Evolutionary conservation across 805 yeast genomes (phyloP).

Genomic region (Saccharomycopsis capsularis): DNA sequence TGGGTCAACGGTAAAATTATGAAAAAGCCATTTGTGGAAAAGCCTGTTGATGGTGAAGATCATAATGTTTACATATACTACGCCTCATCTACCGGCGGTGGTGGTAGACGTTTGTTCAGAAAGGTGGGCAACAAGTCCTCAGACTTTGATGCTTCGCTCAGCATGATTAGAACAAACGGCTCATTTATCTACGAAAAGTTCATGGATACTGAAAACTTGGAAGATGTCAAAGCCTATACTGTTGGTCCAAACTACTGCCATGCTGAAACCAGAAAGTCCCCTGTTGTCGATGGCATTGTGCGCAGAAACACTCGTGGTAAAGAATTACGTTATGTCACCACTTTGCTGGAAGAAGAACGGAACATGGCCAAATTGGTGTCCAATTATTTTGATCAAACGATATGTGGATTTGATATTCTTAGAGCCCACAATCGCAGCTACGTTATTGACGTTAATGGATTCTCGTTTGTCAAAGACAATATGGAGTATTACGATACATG

Average conservation of each 20-base stretch:
- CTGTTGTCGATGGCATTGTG: conserved; percentile 99
- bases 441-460: conserved; percentile 97
- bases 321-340: conserved; percentile 86
- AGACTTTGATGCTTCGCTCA: conserved; percentile 81
- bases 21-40: conserved; percentile 91
- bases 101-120: conserved; percentile 89
- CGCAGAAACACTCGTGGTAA: conserved; percentile 96
- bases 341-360: conserved; percentile 66
- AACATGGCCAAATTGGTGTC: conserved; percentile 75
- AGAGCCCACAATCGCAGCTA: conserved; percentile 83
- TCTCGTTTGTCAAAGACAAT: conserved; percentile 94
- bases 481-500: conserved; percentile 76
- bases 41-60: conserved; percentile 98
- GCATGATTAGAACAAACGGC: conserved; percentile 77
- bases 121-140: conserved; percentile 96
- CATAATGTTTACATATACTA: conserved; percentile 94
- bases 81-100: conserved; percentile 86
- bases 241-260: conserved; percentile 90
- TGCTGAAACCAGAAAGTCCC: conserved; percentile 97
- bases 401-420: conserved; percentile 92
- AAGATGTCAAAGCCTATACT: conserved; percentile 97
- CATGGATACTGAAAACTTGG: conserved; percentile 97
- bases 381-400: conserved; percentile 76
- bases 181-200: conserved; percentile 89
- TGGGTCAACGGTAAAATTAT: conserved; percentile 65